phyloP scores from a whole-genome alignment of 352 stramenopile species.

The Pythium coloratum region DNA sequence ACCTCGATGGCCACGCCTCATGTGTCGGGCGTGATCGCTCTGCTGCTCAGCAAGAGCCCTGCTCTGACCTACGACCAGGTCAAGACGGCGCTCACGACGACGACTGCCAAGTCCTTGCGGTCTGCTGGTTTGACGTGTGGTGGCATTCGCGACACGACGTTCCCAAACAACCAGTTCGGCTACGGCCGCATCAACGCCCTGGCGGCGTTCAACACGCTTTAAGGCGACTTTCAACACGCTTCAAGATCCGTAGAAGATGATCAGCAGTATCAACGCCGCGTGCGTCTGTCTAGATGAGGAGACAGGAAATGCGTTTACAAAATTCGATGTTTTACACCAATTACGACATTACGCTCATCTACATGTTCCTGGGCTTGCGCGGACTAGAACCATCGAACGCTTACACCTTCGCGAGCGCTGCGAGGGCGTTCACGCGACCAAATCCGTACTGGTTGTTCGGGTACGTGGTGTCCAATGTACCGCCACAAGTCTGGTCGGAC shows the following conservation, averaged over 20 bases:
- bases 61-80: conserved; percentile 11
- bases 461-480: background rate
- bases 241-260: too few relatives aligned
- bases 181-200: background rate
- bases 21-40: conserved; percentile 14
- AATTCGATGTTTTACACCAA: too few relatives aligned
- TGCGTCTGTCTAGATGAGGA: too few relatives aligned
- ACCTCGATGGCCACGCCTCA: conserved; percentile 23
- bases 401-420: too few relatives aligned
- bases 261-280: too few relatives aligned
- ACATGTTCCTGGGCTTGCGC: too few relatives aligned
- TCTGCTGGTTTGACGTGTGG: background rate
- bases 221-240: too few relatives aligned
- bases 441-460: background rate
- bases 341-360: too few relatives aligned
- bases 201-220: background rate
- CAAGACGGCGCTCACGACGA: background rate
- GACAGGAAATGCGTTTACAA: too few relatives aligned
- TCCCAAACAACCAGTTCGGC: background rate
- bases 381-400: too few relatives aligned
- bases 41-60: conserved; percentile 11
- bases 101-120: background rate
- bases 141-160: background rate
- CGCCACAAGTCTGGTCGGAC: too few relatives aligned
- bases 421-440: too few relatives aligned